Conservation (phyloP, 2,329 filamentous ascomycete genomes). For the Epichloe elymi region DNA sequence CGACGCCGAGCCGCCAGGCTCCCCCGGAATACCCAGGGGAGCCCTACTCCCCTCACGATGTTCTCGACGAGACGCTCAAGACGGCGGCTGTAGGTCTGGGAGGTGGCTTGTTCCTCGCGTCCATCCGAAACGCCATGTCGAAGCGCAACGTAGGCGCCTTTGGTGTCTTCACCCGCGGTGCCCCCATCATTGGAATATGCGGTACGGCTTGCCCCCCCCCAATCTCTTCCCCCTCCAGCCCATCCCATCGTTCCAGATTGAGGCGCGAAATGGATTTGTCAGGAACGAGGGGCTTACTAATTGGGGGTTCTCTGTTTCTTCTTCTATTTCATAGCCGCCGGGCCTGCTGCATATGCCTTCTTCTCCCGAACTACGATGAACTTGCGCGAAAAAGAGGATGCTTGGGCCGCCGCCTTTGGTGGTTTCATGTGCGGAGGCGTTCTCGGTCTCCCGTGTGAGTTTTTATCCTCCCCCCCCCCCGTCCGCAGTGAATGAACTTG, state of each 20-base stretch:
- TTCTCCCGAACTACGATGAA: conserved; percentile 66
- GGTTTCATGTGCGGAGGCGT: conserved; percentile 65
- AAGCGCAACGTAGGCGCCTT: conserved; percentile 70
- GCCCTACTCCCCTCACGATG: conserved; percentile 62
- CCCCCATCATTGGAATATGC: conserved; percentile 50
- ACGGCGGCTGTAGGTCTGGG: conserved; percentile 51
- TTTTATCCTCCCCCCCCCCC: not conserved
- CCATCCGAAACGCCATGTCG: conserved; percentile 75
- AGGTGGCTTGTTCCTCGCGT: conserved; percentile 58
- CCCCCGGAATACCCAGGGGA: conserved; percentile 10
- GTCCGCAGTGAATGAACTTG: not conserved
- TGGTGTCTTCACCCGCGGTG: conserved; percentile 69
- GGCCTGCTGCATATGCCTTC: conserved; percentile 66
- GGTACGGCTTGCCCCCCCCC: conserved; percentile 14
- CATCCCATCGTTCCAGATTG: not conserved
- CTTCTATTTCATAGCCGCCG: conserved; percentile 33
- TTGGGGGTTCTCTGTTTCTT: not conserved
- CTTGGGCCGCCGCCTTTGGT: conserved; percentile 59
- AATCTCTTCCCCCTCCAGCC: not conserved
- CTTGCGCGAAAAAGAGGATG: conserved; percentile 71
- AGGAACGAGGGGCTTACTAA: not conserved
- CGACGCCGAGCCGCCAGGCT: conserved; percentile 15
- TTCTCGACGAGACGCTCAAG: conserved; percentile 52
- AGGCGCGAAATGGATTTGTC: not conserved
- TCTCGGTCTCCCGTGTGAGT: conserved; percentile 59